Conservation (phyloP, 257 asterid genomes). For the Knoxia roxburghii region DNA sequence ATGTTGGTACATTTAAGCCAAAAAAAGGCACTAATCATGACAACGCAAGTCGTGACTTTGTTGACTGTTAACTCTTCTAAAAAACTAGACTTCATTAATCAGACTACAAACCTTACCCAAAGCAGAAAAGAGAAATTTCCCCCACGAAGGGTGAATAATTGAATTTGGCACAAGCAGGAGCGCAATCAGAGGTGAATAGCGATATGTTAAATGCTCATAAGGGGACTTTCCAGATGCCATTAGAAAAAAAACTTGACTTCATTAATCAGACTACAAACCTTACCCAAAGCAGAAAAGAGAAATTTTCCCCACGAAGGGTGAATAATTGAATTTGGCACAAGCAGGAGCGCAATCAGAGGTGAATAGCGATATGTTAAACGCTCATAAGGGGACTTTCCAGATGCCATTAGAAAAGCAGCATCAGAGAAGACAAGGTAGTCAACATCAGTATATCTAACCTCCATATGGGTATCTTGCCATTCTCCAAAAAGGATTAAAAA, state of each 20-base stretch:
- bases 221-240: slow-evolving; percentile 82
- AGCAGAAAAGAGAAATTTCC: slow-evolving; percentile 71
- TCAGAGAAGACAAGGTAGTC: slow-evolving; percentile 93
- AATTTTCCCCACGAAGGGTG: slow-evolving; percentile 90
- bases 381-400: slow-evolving; percentile 78
- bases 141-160: slow-evolving; percentile 71
- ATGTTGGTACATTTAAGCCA: background rate
- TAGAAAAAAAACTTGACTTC: slow-evolving; percentile 14
- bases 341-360: slow-evolving; percentile 75
- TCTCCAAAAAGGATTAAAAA: slow-evolving; percentile 68
- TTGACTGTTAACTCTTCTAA: too few species aligned
- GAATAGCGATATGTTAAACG: slow-evolving; percentile 93
- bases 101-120: slow-evolving; percentile 42
- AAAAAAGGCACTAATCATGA: background rate
- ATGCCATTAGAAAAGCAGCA: slow-evolving; percentile 72
- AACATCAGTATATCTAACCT: slow-evolving; percentile 85
- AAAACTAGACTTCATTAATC: background rate
- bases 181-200: slow-evolving; percentile 88
- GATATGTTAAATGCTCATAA: slow-evolving; percentile 77
- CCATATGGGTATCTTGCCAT: slow-evolving; percentile 94
- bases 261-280: background rate
- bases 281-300: slow-evolving; percentile 80
- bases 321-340: slow-evolving; percentile 68
- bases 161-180: slow-evolving; percentile 81
- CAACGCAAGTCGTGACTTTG: background rate